A percentile compares a stretch with the other conserved stretches of the same genome.
Conservation (phyloP, 352 stramenopile genomes). For the Phytophthora colocasiae region DNA sequence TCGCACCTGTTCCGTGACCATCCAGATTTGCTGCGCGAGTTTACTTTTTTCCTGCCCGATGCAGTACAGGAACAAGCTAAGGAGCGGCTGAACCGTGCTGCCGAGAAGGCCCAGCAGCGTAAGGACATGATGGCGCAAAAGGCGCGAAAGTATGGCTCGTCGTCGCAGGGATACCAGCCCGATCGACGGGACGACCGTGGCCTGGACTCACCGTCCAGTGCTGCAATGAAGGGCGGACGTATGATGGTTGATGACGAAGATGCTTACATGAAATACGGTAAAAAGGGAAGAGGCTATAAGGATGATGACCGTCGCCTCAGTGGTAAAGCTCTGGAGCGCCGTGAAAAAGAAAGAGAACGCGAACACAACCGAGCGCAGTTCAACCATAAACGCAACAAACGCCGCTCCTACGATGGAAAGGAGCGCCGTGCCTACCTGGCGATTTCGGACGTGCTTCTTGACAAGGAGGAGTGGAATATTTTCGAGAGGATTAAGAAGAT, state of each 20-base stretch:
- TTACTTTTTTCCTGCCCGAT: slow-evolving; percentile 99
- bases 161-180: slow-evolving; percentile 42
- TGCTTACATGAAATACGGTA: slow-evolving; percentile 48
- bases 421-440: slow-evolving; percentile 79
- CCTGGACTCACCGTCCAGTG: slow-evolving; percentile 62
- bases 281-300: slow-evolving; percentile 62
- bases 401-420: slow-evolving; percentile 71
- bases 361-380: slow-evolving; percentile 83
- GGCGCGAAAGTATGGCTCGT: slow-evolving; percentile 49
- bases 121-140: slow-evolving; percentile 74
- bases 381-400: slow-evolving; percentile 74
- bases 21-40: slow-evolving; percentile 98
- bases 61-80: slow-evolving; percentile 97
- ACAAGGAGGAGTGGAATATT: slow-evolving; percentile 91
- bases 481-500: slow-evolving; percentile 96
- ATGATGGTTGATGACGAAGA: slow-evolving; percentile 54
- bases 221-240: slow-evolving; percentile 56
- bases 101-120: slow-evolving; percentile 94
- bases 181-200: slow-evolving; percentile 55
- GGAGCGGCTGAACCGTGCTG: slow-evolving; percentile 95
- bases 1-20: slow-evolving; percentile 99
- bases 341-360: slow-evolving; percentile 81
- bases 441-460: slow-evolving; percentile 78
- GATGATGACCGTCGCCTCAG: slow-evolving; percentile 59
- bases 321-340: slow-evolving; percentile 67